Percentiles rank a stretch among this genome's conserved stretches.
These are phyloP conservation scores for Phanerochaete sordida DNA, from an alignment of 768 basidiomycete species.

Conservation along the genomic window DNA sequence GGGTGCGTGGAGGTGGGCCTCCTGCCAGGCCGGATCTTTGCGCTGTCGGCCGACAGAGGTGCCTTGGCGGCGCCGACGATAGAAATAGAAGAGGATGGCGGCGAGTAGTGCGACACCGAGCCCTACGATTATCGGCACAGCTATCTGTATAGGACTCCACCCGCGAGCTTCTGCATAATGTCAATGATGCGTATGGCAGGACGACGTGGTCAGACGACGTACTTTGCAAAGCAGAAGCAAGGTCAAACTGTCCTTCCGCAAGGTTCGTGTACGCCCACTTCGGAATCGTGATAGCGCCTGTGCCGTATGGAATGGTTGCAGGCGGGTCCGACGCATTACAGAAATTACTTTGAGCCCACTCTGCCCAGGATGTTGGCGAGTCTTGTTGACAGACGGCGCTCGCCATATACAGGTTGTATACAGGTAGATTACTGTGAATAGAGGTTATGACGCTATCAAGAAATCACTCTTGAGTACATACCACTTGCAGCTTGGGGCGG, in stretches of 20 bases:
- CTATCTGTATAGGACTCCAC: conserved; percentile 29
- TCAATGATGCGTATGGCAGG: too few relatives aligned
- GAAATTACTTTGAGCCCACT: conserved; percentile 6
- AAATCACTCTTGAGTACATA: background rate
- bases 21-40: conserved; percentile 1
- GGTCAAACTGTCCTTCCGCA: conserved; percentile 8
- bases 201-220: background rate
- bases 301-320: background rate
- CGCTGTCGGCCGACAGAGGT: conserved; percentile 8
- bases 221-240: conserved; percentile 9
- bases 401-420: conserved; percentile 12
- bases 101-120: conserved; percentile 24
- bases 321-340: conserved; percentile 1
- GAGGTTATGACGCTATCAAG: background rate
- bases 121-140: conserved; percentile 31
- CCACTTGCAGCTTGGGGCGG: conserved; percentile 4
- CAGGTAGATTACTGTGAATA: conserved; percentile 10
- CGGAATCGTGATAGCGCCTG: conserved; percentile 3
- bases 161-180: background rate
- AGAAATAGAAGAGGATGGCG: conserved; percentile 21
- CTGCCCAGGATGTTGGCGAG: background rate
- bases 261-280: conserved; percentile 13
- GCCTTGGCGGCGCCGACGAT: conserved; percentile 13
- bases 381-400: conserved; percentile 4
- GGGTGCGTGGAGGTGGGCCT: conserved; percentile 13